These are phyloP conservation scores for Ramalina peruviana DNA, from an alignment of 495 filamentous ascomycete genomes.

Conservation along the genomic window DNA sequence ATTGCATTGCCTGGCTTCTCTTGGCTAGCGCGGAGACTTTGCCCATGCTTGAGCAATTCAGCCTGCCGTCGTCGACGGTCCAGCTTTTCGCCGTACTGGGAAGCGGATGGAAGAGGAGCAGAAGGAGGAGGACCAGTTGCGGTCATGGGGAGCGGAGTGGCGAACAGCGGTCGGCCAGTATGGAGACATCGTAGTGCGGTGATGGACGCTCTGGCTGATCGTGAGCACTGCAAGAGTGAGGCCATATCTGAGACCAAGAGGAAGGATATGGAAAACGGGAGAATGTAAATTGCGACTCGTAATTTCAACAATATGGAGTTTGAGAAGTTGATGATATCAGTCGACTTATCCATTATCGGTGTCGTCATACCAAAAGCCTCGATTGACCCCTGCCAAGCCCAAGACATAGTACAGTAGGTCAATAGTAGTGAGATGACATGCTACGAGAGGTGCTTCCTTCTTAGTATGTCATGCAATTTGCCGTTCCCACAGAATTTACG, in stretches of 20 bases:
- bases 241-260: conserved; percentile 31
- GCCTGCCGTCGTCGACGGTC: conserved; percentile 41
- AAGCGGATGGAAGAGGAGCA: conserved; percentile 47
- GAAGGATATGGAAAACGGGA: conserved; percentile 25
- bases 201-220: conserved; percentile 25
- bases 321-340: too few relatives aligned
- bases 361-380: neutral
- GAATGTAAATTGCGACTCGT: conserved; percentile 34
- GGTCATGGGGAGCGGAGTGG: conserved; percentile 53
- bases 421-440: too few relatives aligned
- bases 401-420: too few relatives aligned
- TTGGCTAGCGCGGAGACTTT: conserved; percentile 25
- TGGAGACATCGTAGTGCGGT: conserved; percentile 36
- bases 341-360: too few relatives aligned
- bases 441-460: too few relatives aligned
- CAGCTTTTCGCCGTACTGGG: conserved; percentile 35
- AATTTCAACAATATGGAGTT: conserved; percentile 21
- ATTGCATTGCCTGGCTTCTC: conserved; percentile 31
- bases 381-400: too few relatives aligned
- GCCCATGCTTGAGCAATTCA: conserved; percentile 34
- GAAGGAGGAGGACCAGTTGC: conserved; percentile 75
- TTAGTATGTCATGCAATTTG: too few relatives aligned
- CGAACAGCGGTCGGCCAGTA: conserved; percentile 33
- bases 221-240: conserved; percentile 29
- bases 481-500: too few relatives aligned